Conservation (phyloP, 306 rosid species). For the Glycyrrhiza uralensis region DNA sequence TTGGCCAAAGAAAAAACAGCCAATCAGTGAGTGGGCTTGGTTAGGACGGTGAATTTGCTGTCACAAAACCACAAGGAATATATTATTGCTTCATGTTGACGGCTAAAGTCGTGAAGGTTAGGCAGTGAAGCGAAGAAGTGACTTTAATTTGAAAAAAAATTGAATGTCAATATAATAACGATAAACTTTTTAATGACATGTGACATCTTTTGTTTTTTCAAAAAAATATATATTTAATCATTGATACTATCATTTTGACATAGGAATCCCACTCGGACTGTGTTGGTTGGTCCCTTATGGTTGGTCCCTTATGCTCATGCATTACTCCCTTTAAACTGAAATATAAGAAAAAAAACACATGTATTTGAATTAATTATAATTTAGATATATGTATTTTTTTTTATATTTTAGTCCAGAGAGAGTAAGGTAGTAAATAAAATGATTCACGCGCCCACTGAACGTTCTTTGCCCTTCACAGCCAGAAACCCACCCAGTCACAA, state of each 20-base stretch:
- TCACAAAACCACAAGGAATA: conserved; percentile 19
- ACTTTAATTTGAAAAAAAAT: conserved; percentile 35
- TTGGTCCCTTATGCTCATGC: not conserved
- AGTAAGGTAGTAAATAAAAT: not conserved
- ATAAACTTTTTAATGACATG: conserved; percentile 15
- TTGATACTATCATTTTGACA: conserved; percentile 7
- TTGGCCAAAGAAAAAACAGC: too few relatives aligned
- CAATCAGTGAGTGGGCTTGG: not conserved
- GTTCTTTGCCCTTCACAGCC: not conserved
- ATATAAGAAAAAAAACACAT: too few relatives aligned
- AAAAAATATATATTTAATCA: conserved; percentile 15
- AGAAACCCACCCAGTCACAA: too few relatives aligned
- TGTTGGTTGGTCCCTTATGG: not conserved
- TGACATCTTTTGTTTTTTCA: not conserved
- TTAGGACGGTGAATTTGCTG: conserved; percentile 27
- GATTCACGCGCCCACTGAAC: not conserved
- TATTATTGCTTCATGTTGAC: conserved; percentile 21
- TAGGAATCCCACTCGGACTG: not conserved
- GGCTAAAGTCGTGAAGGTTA: conserved; percentile 8
- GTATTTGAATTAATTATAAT: too few relatives aligned
- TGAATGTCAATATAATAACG: conserved; percentile 22
- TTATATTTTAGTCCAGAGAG: too few relatives aligned
- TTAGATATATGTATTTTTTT: too few relatives aligned
- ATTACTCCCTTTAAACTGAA: too few relatives aligned
- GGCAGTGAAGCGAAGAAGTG: not conserved